Percentiles rank a stretch among this genome's conserved stretches.
These are phyloP conservation scores for Vitis hybrid DNA, from an alignment of 177 flowering plant genomes.

Conservation along the genomic window DNA sequence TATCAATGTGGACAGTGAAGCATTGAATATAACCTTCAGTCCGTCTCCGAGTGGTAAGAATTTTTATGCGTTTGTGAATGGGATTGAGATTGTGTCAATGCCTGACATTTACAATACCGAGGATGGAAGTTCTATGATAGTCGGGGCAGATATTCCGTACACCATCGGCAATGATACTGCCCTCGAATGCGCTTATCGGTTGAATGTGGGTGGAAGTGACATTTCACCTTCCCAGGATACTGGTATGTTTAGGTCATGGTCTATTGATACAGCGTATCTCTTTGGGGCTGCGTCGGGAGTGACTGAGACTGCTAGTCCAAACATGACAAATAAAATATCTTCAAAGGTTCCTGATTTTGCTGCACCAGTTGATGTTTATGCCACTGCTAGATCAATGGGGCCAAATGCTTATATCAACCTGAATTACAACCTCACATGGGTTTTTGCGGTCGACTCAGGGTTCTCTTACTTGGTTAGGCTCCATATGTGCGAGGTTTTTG, in stretches of 20 bases:
- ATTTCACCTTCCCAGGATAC: constrained; percentile 73
- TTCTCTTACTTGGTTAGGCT: constrained; percentile 79
- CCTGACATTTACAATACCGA: constrained; percentile 63
- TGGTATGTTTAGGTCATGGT: constrained; percentile 77
- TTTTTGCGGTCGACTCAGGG: constrained; percentile 58
- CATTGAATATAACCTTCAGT: constrained; percentile 60
- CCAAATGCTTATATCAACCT: constrained; percentile 32
- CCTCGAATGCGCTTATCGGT: constrained; percentile 68
- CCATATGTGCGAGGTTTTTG: constrained; percentile 67
- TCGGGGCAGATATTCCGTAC: constrained; percentile 33
- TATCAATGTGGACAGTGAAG: constrained; percentile 44
- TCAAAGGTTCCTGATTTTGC: constrained; percentile 38
- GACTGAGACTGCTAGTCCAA: constrained; percentile 27
- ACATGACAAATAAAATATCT: constrained; percentile 41
- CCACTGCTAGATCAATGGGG: constrained; percentile 78
- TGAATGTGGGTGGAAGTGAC: constrained; percentile 88
- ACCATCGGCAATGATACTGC: constrained; percentile 57
- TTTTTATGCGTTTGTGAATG: constrained; percentile 85
- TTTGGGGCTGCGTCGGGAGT: constrained; percentile 63
- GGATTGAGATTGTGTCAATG: constrained; percentile 85
- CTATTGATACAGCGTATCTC: constrained; percentile 60
- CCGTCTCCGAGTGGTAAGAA: constrained; percentile 48
- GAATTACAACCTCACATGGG: constrained; percentile 76
- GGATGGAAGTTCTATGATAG: constrained; percentile 27
- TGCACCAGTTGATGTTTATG: constrained; percentile 65